phyloP scores from a whole-genome alignment of 345 rosid genomes.

The Barbarea vulgaris region DNA sequence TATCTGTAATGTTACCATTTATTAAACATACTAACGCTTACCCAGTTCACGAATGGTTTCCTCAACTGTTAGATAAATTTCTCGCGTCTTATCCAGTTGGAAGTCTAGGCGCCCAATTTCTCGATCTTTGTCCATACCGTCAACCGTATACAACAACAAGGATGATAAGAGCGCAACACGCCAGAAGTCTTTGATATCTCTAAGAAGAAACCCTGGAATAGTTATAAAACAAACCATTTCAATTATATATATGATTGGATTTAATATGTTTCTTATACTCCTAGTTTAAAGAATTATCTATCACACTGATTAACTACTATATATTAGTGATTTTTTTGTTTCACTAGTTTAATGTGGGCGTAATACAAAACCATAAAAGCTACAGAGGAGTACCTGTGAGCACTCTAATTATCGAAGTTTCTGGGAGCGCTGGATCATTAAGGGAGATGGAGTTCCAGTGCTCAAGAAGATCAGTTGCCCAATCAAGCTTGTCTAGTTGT shows the following conservation, averaged over 20 bases:
- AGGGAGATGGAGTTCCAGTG: constrained; percentile 39
- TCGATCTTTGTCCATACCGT: constrained; percentile 11
- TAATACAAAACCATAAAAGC: neutral
- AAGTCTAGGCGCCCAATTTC: constrained; percentile 47
- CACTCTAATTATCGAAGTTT: constrained; percentile 62
- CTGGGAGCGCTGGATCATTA: constrained; percentile 42
- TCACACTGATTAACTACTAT: neutral
- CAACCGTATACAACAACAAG: constrained; percentile 53
- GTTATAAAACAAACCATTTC: constrained; percentile 2
- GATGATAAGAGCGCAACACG: constrained; percentile 72
- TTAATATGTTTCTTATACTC: neutral
- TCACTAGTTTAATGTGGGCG: neutral
- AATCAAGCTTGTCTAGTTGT: constrained; percentile 50
- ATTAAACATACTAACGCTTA: constrained; percentile 33
- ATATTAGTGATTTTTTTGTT: neutral
- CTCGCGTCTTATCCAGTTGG: constrained; percentile 54
- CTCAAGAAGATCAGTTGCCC: constrained; percentile 53
- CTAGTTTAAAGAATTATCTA: neutral
- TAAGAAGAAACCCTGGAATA: constrained; percentile 68
- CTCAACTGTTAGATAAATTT: constrained; percentile 56
- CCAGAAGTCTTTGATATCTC: constrained; percentile 87
- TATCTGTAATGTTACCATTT: constrained; percentile 1
- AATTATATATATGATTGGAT: constrained; percentile 10
- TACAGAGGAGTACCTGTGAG: constrained; percentile 55
- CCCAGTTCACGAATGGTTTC: constrained; percentile 61